Conservation (phyloP, 208 protist species). For the Polymyxa betae region DNA sequence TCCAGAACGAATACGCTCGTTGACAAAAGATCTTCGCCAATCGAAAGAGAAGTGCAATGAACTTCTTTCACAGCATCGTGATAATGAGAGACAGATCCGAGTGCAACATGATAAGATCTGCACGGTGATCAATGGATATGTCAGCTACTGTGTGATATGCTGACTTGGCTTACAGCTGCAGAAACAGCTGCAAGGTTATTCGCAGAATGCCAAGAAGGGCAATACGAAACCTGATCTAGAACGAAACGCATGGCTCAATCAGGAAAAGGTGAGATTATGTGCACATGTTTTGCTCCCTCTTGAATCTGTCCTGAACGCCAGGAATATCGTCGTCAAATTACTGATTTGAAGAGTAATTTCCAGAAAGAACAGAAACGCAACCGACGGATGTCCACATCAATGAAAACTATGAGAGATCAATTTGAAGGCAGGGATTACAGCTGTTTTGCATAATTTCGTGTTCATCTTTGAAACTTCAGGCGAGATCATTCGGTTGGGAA, state of each 20-base stretch:
- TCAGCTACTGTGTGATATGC: background rate
- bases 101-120: slow-evolving; percentile 45
- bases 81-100: background rate
- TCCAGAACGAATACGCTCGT: background rate
- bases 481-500: slow-evolving; percentile 22
- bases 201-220: background rate
- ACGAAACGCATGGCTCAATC: background rate
- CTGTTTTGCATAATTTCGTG: too few species aligned
- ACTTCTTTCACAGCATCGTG: background rate
- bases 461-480: background rate
- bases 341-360: background rate
- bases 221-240: background rate
- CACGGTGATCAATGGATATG: background rate
- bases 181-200: background rate
- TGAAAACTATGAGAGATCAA: background rate
- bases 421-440: background rate
- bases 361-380: background rate
- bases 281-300: background rate
- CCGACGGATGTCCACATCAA: background rate
- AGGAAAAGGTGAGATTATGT: background rate
- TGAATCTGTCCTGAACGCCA: background rate
- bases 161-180: slow-evolving; percentile 13
- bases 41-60: slow-evolving; percentile 3
- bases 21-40: slow-evolving; percentile 15
- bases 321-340: slow-evolving; percentile 14